phyloP scores from a whole-genome alignment of 768 basidiomycete species.

The Phlebiopsis gigantea region DNA sequence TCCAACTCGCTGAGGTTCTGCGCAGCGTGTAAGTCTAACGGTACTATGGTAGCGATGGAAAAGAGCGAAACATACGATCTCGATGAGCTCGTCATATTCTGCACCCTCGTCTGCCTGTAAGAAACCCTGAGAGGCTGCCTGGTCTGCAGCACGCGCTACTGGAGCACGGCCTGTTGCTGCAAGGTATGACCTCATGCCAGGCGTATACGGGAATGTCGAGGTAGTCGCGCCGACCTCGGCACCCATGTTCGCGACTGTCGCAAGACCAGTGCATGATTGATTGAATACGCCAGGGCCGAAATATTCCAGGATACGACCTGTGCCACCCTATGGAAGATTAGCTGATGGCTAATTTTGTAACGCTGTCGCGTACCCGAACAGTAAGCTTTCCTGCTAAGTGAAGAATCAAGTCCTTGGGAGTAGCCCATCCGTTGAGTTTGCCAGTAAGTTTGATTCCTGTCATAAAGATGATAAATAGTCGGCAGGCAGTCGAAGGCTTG shows the following conservation, averaged over 20 bases:
- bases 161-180: constrained; percentile 83
- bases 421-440: constrained; percentile 83
- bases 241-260: constrained; percentile 98
- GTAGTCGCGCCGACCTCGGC: constrained; percentile 99
- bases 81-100: constrained; percentile 92
- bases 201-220: constrained; percentile 93
- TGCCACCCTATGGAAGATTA: constrained; percentile 66
- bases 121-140: constrained; percentile 74
- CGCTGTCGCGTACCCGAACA: constrained; percentile 62
- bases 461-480: constrained; percentile 2
- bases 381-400: constrained; percentile 92
- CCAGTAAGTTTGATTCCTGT: constrained; percentile 87
- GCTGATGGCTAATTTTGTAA: neutral
- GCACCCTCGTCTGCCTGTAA: constrained; percentile 79
- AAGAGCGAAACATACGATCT: constrained; percentile 77
- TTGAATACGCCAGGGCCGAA: constrained; percentile 87
- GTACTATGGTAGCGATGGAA: neutral
- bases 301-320: constrained; percentile 94
- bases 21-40: neutral
- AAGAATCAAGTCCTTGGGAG: constrained; percentile 94
- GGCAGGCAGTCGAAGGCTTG: too few relatives aligned
- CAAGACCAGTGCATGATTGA: constrained; percentile 92
- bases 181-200: constrained; percentile 85
- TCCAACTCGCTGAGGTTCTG: constrained; percentile 87
- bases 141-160: constrained; percentile 83